phyloP scores from a whole-genome alignment of 2,329 filamentous ascomycete genomes.

The Botrytis fragariae region DNA sequence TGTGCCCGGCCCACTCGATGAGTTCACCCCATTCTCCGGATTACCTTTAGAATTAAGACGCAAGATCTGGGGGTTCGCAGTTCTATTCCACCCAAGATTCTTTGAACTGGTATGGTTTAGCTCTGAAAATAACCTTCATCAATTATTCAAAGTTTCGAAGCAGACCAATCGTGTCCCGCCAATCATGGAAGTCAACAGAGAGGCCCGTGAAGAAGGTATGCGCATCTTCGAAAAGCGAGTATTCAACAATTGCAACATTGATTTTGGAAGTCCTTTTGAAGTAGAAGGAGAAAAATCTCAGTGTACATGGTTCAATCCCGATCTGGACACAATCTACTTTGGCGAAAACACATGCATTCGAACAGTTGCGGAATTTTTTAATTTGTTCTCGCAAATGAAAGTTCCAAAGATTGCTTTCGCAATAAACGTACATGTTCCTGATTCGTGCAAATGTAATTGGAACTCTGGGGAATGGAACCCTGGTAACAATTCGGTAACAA shows the following conservation, averaged over 20 bases:
- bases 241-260: background rate
- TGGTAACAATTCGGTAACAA: fast-evolving
- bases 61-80: background rate
- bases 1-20: background rate
- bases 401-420: background rate
- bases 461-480: fast-evolving
- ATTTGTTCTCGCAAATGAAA: background rate
- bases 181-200: conserved; percentile 10
- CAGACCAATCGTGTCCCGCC: background rate
- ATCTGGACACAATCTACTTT: background rate
- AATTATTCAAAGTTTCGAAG: background rate
- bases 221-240: background rate
- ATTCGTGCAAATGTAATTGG: background rate
- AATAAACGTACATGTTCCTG: fast-evolving
- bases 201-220: background rate
- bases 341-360: background rate
- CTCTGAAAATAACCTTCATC: background rate
- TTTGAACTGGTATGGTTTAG: background rate
- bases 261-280: too few species aligned
- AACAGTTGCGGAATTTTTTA: background rate
- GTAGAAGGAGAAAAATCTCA: background rate
- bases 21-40: background rate
- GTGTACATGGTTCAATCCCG: background rate
- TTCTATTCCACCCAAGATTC: background rate
- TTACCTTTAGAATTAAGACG: background rate